Evolutionary conservation across 2,329 filamentous ascomycete genomes (phyloP).

Genomic region (Ambrosiella beaveri): DNA sequence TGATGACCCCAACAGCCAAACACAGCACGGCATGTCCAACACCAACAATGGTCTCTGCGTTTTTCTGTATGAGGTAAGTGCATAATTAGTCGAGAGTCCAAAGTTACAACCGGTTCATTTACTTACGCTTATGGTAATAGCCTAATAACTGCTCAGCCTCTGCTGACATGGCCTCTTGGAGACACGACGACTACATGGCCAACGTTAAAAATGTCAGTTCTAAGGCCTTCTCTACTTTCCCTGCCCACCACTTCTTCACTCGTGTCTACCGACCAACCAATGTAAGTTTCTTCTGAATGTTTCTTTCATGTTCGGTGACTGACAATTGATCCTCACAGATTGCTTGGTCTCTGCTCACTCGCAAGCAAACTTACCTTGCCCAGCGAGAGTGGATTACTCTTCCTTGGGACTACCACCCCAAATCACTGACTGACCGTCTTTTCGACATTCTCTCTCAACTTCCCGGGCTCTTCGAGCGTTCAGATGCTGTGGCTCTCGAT

Average conservation of each 20-base stretch:
- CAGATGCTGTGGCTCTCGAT: constrained; percentile 25
- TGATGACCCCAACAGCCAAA: constrained; percentile 17
- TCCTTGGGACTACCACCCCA: constrained; percentile 35
- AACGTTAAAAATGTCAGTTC: constrained; percentile 28
- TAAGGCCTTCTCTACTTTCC: constrained; percentile 30
- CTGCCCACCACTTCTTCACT: constrained; percentile 40
- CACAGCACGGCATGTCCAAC: constrained; percentile 12
- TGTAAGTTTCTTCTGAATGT: constrained; percentile 22
- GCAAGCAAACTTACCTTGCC: constrained; percentile 33
- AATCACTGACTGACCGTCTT: constrained; percentile 32
- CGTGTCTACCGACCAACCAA: constrained; percentile 35
- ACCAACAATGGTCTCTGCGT: constrained; percentile 28
- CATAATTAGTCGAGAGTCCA: not conserved
- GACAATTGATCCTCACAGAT: constrained; percentile 20
- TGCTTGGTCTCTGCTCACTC: constrained; percentile 30
- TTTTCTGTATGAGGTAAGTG: constrained; percentile 36
- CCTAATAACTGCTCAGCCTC: constrained; percentile 27
- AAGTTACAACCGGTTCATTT: not conserved
- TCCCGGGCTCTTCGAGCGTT: constrained; percentile 28
- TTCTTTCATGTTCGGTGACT: not conserved
- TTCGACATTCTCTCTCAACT: constrained; percentile 33
- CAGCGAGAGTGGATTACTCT: constrained; percentile 32
- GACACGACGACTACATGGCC: constrained; percentile 21
- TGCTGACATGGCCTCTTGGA: constrained; percentile 21
- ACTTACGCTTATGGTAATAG: constrained; percentile 18